Evolutionary conservation across 306 rosid genomes (phyloP).

Genomic region (Cicer pinnatifidum): DNA sequence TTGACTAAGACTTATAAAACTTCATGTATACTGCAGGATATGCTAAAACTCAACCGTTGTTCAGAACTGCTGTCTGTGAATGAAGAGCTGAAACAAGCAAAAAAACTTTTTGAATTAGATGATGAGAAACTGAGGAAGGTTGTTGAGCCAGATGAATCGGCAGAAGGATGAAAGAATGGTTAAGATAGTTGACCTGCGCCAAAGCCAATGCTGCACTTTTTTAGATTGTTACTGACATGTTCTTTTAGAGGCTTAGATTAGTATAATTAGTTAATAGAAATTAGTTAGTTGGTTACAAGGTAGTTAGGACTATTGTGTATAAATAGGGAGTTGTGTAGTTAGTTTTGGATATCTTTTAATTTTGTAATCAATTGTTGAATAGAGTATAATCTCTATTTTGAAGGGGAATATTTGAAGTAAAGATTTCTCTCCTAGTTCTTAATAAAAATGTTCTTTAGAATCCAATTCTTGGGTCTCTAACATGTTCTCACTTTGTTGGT

Average conservation of each 20-base stretch:
- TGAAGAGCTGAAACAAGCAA: conserved; percentile 92
- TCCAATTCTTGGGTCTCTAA: background rate
- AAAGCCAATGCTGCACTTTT: background rate
- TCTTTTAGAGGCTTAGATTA: no score
- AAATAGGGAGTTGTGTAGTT: no score
- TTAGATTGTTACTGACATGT: conserved; percentile 1
- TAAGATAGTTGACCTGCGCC: conserved; percentile 27
- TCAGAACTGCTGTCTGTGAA: conserved; percentile 85
- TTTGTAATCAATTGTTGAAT: no score
- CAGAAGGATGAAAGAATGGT: conserved; percentile 41
- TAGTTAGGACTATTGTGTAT: no score
- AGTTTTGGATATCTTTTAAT: no score
- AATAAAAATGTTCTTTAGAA: no score
- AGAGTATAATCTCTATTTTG: no score
- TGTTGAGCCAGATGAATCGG: conserved; percentile 67
- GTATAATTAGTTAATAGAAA: no score
- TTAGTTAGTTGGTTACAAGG: no score
- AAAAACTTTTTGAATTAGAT: conserved; percentile 84
- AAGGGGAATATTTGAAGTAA: no score
- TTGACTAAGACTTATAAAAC: conserved; percentile 12
- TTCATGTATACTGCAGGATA: conserved; percentile 56
- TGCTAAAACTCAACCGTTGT: conserved; percentile 79
- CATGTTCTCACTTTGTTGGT: background rate
- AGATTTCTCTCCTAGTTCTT: no score
- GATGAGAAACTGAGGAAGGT: conserved; percentile 86